Evolutionary conservation across 164 flowering plant species (phyloP), one percentile per base, ranked within the genome.

Genomic region (Liquidambar formosana): DNA sequence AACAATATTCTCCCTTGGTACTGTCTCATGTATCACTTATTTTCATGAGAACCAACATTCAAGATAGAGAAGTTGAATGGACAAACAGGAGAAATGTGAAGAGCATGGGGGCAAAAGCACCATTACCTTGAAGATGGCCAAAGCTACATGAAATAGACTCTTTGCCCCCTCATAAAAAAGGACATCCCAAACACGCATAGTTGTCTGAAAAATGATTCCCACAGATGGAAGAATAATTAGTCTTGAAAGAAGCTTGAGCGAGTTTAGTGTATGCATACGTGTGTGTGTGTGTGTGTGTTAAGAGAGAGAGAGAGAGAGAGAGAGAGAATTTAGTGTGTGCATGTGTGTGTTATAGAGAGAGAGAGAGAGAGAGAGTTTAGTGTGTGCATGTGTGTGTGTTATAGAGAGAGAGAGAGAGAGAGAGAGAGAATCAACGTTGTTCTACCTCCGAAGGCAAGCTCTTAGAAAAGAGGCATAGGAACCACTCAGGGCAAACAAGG

Each of bases 401-500:
- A 4, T 4, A 43, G 64, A 16, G 25, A 21, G 27, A 44, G 44
- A 10, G 11, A 44, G 22, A 19, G 5, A 45, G 67, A 68, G 23
- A 64, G 27, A 48, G 43, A 28, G 66, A 18, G 63, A 15, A 1
- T 63, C 33, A 44, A 27, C 15, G 3, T 19, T 53, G 33, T 33
- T 68, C 54, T 16, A 92, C 99, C 99, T 95, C 99, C 14, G 97
- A 93, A 44, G 99, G 99, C 84, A 93, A 84, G 78, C 97, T 95
- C 76, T 95, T 95, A 2, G 97, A 87, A 75, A 89, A 95, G 68
- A 95, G 94, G 77, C 99, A 95, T 27, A 95, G 74, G 67, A 95
- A 95, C 99, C 99, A 95, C 77, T 93, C 97, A 28, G 97, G 91
- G 72, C 96, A 83, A 57, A 95, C 96, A 74, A 95, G 97, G 68